phyloP scores from a whole-genome alignment of 2,329 filamentous ascomycete genomes.

The Rhynchosporium agropyri region DNA sequence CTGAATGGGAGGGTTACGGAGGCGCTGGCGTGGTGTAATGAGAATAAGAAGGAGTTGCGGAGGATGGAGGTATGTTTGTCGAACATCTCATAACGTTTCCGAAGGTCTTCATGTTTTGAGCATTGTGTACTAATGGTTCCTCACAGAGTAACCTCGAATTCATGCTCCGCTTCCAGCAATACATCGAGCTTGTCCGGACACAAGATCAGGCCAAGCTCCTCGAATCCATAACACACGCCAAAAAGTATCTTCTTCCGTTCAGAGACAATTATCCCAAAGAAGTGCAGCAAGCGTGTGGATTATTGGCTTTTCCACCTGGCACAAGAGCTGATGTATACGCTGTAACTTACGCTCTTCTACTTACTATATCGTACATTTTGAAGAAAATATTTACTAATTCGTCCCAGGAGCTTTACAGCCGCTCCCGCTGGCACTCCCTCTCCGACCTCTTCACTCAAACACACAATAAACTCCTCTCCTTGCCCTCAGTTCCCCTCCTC shows the following conservation, averaged over 20 bases:
- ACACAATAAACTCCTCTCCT: constrained; percentile 81
- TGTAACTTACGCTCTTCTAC: constrained; percentile 26
- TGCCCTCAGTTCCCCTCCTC: constrained; percentile 81
- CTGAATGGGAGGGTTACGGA: constrained; percentile 71
- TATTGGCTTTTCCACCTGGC: constrained; percentile 74
- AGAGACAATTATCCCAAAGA: constrained; percentile 68
- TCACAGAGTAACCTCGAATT: constrained; percentile 81
- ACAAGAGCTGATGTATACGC: constrained; percentile 60
- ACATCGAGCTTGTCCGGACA: constrained; percentile 83
- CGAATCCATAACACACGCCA: constrained; percentile 81
- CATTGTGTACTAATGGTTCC: constrained; percentile 21
- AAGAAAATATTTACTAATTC: not conserved
- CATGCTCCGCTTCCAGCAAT: constrained; percentile 90
- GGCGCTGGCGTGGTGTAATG: constrained; percentile 85
- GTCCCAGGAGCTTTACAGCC: constrained; percentile 69
- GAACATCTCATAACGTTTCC: not conserved
- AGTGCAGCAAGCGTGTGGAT: constrained; percentile 73
- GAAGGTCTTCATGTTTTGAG: not conserved
- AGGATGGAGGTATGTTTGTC: constrained; percentile 71
- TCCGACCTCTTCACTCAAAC: constrained; percentile 81
- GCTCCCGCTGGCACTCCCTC: constrained; percentile 73
- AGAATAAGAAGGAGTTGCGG: constrained; percentile 90
- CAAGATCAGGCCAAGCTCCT: constrained; percentile 64
- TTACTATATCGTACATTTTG: too few species aligned
- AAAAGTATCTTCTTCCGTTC: constrained; percentile 76